Percentiles rank a stretch among this genome's conserved stretches.
These are phyloP conservation scores for Dactylellina drechsleri DNA, from an alignment of 2,329 filamentous ascomycete genomes.

Conservation along the genomic window DNA sequence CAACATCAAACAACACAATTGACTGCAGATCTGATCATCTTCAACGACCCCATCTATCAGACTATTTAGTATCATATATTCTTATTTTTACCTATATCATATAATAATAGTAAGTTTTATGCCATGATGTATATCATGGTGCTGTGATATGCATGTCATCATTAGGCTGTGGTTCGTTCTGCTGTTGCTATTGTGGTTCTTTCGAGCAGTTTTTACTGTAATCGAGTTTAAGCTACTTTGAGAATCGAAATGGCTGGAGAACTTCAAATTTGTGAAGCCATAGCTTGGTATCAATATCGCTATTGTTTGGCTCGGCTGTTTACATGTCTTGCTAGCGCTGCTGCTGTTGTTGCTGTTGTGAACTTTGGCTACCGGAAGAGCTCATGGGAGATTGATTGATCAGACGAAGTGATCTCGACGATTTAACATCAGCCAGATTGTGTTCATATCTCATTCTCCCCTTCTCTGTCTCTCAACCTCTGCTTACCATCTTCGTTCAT, in stretches of 20 bases:
- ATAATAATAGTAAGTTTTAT: too few relatives aligned
- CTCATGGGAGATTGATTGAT: not conserved
- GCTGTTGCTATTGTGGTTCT: too few relatives aligned
- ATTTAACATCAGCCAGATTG: not conserved
- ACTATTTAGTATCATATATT: too few relatives aligned
- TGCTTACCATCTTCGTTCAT: not conserved
- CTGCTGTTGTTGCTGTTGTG: not conserved
- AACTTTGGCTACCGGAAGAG: not conserved
- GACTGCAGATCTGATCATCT: not conserved
- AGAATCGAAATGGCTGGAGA: not conserved
- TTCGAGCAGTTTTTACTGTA: too few relatives aligned
- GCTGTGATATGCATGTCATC: too few relatives aligned
- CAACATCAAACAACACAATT: slow-evolving; percentile 1
- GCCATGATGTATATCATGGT: too few relatives aligned
- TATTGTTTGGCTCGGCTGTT: not conserved
- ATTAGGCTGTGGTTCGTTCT: too few relatives aligned
- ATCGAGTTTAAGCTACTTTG: too few relatives aligned
- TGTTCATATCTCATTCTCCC: not conserved
- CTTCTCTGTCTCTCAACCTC: not conserved
- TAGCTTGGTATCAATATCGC: too few relatives aligned
- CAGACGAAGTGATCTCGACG: not conserved
- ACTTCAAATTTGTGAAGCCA: not conserved
- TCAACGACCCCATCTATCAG: too few relatives aligned
- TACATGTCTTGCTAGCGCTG: not conserved
- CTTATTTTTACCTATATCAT: too few relatives aligned